Conservation (phyloP, 495 filamentous ascomycete genomes). For the Trichoderma erinaceum region DNA sequence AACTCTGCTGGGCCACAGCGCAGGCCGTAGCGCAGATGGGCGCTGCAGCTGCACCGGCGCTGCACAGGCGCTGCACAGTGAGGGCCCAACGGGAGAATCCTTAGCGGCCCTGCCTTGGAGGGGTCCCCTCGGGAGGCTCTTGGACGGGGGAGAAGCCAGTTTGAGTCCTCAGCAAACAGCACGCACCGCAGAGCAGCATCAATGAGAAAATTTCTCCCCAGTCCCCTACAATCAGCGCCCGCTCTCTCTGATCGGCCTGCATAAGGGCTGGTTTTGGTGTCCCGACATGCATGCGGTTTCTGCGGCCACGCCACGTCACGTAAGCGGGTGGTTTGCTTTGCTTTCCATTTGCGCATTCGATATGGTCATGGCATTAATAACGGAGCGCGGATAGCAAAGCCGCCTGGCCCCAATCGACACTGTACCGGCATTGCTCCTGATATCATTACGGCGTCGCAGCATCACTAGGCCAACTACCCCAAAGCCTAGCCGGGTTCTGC, state of each 20-base stretch:
- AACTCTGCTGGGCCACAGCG: slow-evolving; percentile 10
- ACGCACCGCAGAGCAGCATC: neutral
- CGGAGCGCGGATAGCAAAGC: neutral
- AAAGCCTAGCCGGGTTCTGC: neutral
- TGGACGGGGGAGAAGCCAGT: neutral
- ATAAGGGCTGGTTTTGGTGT: neutral
- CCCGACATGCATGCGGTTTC: neutral
- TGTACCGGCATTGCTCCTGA: neutral
- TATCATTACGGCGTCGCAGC: neutral
- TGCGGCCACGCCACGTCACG: slow-evolving; percentile 16
- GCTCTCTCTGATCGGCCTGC: slow-evolving; percentile 3
- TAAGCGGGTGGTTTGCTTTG: neutral
- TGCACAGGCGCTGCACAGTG: neutral
- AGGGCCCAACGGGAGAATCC: neutral
- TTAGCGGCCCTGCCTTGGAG: neutral
- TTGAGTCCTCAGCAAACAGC: neutral
- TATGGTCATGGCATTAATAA: slow-evolving; percentile 9
- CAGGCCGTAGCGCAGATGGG: neutral
- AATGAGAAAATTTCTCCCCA: neutral
- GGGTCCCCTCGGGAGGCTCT: neutral
- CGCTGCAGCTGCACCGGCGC: neutral
- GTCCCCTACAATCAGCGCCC: slow-evolving; percentile 10
- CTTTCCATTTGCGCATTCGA: neutral
- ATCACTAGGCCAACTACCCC: slow-evolving; percentile 10
- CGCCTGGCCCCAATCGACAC: neutral